These are phyloP conservation scores for Lupinus albus DNA, from an alignment of 306 rosid genomes.

Conservation along the genomic window DNA sequence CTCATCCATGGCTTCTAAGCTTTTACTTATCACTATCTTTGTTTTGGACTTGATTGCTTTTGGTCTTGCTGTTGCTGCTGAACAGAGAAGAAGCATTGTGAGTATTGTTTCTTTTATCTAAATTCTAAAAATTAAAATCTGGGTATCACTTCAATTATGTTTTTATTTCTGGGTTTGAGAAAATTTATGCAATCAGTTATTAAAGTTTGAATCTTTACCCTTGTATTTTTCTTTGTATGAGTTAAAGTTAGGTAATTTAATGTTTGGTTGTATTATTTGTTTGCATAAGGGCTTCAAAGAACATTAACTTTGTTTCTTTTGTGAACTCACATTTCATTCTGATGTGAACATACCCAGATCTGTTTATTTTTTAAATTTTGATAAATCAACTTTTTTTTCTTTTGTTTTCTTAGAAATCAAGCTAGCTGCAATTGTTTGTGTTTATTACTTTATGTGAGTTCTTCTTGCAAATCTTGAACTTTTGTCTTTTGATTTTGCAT, in stretches of 20 bases:
- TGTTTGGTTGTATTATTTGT: slow-evolving; percentile 27
- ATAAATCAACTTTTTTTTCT: slow-evolving; percentile 15
- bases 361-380: slow-evolving; percentile 24
- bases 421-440: slow-evolving; percentile 12
- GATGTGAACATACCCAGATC: slow-evolving; percentile 26
- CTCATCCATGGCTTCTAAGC: slow-evolving; percentile 85
- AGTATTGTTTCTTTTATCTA: slow-evolving; percentile 40
- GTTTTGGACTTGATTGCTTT: slow-evolving; percentile 79
- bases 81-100: slow-evolving; percentile 94
- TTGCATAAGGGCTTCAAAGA: slow-evolving; percentile 3
- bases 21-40: slow-evolving; percentile 64
- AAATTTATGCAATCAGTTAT: neutral
- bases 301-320: neutral
- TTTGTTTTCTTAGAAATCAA: neutral
- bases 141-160: slow-evolving; percentile 2
- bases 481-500: too few relatives aligned
- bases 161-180: slow-evolving; percentile 35
- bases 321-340: slow-evolving; percentile 5
- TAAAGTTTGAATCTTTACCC: slow-evolving; percentile 17
- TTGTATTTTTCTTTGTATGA: slow-evolving; percentile 1
- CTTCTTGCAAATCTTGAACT: too few relatives aligned
- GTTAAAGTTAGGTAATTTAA: slow-evolving; percentile 6
- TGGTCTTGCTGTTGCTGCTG: slow-evolving; percentile 93
- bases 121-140: neutral
- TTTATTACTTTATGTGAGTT: neutral